Evolutionary conservation across 208 protist genomes (phyloP).

Genomic region (Trypanosoma scelopori): DNA sequence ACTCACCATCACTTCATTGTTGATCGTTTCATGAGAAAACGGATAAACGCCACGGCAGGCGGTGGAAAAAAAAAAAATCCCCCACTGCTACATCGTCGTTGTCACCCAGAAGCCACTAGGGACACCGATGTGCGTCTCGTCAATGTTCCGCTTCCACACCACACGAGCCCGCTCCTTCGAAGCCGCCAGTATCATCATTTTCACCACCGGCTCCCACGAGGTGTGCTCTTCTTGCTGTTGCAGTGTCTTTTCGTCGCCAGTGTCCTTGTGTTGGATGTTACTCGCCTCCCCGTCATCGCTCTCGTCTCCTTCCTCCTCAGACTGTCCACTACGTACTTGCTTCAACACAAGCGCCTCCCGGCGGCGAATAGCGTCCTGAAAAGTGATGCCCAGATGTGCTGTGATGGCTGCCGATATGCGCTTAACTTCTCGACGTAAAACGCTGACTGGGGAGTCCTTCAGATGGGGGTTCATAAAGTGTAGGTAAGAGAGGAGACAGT

Average conservation of each 20-base stretch:
- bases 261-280: slow-evolving; percentile 16
- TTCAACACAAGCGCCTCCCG: slow-evolving; percentile 79
- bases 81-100: slow-evolving; percentile 47
- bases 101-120: slow-evolving; percentile 80
- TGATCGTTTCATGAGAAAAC: not conserved
- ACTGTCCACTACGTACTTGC: slow-evolving; percentile 40
- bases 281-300: slow-evolving; percentile 35
- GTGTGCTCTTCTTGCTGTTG: not conserved
- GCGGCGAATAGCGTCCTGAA: slow-evolving; percentile 70
- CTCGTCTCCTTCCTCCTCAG: slow-evolving; percentile 23
- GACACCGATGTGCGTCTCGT: slow-evolving; percentile 39
- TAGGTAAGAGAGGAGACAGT: slow-evolving; percentile 80
- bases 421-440: slow-evolving; percentile 54
- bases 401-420: slow-evolving; percentile 69
- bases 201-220: slow-evolving; percentile 51
- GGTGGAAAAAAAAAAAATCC: not conserved
- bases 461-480: slow-evolving; percentile 63
- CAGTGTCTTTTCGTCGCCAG: not conserved
- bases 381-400: slow-evolving; percentile 57
- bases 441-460: slow-evolving; percentile 26
- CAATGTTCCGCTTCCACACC: slow-evolving; percentile 71
- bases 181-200: slow-evolving; percentile 46
- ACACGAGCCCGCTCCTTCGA: slow-evolving; percentile 51
- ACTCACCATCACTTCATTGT: not conserved
- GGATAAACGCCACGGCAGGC: too few relatives aligned